phyloP scores from a whole-genome alignment of 2,329 filamentous ascomycete genomes.

The Coniochaeta hoffmannii region DNA sequence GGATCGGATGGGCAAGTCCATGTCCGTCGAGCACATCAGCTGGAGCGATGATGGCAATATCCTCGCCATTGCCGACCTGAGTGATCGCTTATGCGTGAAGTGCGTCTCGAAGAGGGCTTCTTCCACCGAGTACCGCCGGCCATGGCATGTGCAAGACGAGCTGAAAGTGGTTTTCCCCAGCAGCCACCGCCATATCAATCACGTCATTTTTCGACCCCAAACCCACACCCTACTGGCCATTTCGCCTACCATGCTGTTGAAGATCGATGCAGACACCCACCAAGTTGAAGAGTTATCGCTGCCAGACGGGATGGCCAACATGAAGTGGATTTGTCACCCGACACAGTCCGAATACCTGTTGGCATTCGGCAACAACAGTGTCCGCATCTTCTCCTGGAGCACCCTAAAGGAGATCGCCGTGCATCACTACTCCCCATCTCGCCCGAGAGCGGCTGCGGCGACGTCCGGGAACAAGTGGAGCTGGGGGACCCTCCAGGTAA shows the following conservation, averaged over 20 bases:
- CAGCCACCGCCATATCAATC: not conserved
- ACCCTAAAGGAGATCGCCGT: not conserved
- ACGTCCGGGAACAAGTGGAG: not conserved
- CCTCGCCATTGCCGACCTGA: slow-evolving; percentile 1
- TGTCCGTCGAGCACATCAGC: slow-evolving; percentile 1
- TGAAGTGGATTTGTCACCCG: slow-evolving; percentile 5
- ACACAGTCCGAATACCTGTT: slow-evolving; percentile 1
- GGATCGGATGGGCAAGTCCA: not conserved
- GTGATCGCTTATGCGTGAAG: not conserved
- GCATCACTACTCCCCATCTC: not conserved
- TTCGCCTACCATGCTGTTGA: not conserved
- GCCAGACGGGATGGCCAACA: not conserved
- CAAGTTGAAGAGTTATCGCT: not conserved
- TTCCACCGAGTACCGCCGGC: not conserved
- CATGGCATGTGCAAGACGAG: slow-evolving; percentile 1
- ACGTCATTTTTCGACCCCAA: slow-evolving; percentile 5
- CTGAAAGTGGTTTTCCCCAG: not conserved
- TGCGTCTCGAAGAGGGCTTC: not conserved
- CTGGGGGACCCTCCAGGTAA: not conserved
- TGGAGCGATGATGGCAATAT: slow-evolving; percentile 6
- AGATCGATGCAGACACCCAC: not conserved
- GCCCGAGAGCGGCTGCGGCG: not conserved
- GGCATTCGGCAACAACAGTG: not conserved
- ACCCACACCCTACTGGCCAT: not conserved
- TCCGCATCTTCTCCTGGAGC: not conserved